Evolutionary conservation across 2,329 filamentous ascomycete genomes (phyloP).

Genomic region (Bipolaris victoriae): DNA sequence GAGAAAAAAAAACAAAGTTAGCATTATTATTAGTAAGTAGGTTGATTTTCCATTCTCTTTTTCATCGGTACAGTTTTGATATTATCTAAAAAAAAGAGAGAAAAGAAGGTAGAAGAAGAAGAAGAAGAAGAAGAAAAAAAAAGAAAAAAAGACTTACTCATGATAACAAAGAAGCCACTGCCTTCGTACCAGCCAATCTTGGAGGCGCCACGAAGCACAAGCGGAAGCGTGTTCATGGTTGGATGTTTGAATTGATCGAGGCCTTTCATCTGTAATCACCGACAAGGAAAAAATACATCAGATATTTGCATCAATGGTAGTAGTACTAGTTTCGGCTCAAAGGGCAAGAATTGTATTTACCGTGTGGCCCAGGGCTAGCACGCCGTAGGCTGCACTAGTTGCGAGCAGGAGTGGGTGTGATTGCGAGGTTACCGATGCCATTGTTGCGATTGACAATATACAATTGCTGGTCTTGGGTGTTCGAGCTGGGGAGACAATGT

Average conservation of each 20-base stretch:
- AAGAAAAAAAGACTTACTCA: slow-evolving; percentile 27
- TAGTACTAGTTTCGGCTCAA: too few species aligned
- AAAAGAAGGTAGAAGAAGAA: background rate
- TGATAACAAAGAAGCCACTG: slow-evolving; percentile 44
- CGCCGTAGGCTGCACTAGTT: slow-evolving; percentile 33
- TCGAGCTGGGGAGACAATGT: background rate
- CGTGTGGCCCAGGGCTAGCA: slow-evolving; percentile 44
- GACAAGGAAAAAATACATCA: too few species aligned
- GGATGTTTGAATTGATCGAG: slow-evolving; percentile 45
- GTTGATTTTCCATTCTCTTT: too few species aligned
- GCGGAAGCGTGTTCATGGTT: slow-evolving; percentile 38
- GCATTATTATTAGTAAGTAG: too few species aligned
- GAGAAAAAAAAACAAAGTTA: background rate
- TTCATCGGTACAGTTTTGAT: too few species aligned
- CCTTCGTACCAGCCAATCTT: slow-evolving; percentile 48
- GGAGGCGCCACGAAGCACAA: slow-evolving; percentile 36
- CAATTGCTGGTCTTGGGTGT: too few species aligned
- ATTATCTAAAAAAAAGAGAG: background rate
- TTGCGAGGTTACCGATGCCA: slow-evolving; percentile 25
- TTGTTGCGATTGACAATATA: background rate
- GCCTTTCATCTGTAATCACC: slow-evolving; percentile 35
- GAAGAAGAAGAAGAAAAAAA: background rate
- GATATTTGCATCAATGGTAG: too few species aligned
- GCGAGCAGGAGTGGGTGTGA: slow-evolving; percentile 40
- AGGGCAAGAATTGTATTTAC: slow-evolving; percentile 18